Evolutionary conservation across 352 stramenopile genomes (phyloP), one percentile per base, ranked within the genome.

Genomic region (Pythium periplocum): DNA sequence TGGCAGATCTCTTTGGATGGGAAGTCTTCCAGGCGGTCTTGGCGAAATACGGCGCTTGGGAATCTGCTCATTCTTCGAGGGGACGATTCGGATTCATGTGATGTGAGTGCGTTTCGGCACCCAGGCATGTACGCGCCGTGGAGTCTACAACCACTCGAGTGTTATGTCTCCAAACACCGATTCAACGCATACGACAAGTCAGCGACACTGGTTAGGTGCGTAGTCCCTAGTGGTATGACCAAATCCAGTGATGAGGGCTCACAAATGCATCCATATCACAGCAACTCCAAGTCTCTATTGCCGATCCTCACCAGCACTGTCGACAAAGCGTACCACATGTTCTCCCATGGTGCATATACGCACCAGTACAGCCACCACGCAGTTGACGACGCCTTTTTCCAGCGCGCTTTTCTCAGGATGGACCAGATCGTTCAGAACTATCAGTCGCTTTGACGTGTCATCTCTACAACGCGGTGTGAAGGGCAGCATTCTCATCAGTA

Each of bases 361-460:
- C 78, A 90, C 33, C 73, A 87, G 61, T 91, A 89, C 54, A 60
- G 64, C 11, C 72, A 66, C 7, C 64, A 86, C 62, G 63, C 57
- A 11, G 64, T 90, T 11, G 76, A 86, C 30, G 53, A 68, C 26
- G 69, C 68, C 4, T 87, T 83, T 48, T 90, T 90, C 50, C 70
- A 86, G 58, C 61, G 75, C 43, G 55, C 68, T 34, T 91, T 90
- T 55, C 66, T 91, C 10, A 65, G 65, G 26, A 62, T 88, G n/a
- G 81, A 90, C 52, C 81, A 91, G 43, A 63, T 91, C 39, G 73
- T 83, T 6, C 67, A 71, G n/a, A 88, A 85, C 59, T 90, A 90
- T 42, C 48, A 61, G 35, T 51, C 51, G 0, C 45, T 77, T 45
- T 66, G 46, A 68, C 39, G 41, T 45, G 46, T 26, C 17, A 26